phyloP scores from a whole-genome alignment of 2,329 filamentous ascomycete species.

The Aspergillus sp. region DNA sequence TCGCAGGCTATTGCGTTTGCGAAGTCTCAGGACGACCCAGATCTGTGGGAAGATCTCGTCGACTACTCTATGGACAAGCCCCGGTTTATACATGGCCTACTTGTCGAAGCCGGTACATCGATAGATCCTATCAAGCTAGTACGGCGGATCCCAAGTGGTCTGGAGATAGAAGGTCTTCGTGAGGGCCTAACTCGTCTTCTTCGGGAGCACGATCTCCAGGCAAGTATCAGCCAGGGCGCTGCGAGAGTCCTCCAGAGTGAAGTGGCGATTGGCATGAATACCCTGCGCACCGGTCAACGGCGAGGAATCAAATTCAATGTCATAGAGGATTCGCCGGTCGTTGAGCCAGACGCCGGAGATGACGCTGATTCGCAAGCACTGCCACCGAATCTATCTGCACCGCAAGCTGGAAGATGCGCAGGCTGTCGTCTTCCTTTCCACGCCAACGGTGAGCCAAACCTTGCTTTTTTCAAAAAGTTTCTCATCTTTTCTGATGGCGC shows the following conservation, averaged over 20 bases:
- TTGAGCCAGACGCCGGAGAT: conserved; percentile 19
- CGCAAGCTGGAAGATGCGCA: conserved; percentile 40
- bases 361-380: conserved; percentile 21
- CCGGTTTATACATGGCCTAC: conserved; percentile 84
- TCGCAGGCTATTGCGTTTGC: conserved; percentile 92
- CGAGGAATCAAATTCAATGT: conserved; percentile 91
- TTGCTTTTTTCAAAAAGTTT: neutral
- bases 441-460: conserved; percentile 39
- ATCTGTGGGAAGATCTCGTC: conserved; percentile 92
- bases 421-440: conserved; percentile 45
- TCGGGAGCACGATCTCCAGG: conserved; percentile 93
- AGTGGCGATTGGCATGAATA: conserved; percentile 81
- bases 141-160: conserved; percentile 84
- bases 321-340: conserved; percentile 33
- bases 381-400: conserved; percentile 6
- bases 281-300: conserved; percentile 76
- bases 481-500: neutral
- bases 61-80: conserved; percentile 98
- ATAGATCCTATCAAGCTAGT: conserved; percentile 93
- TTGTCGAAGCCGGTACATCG: conserved; percentile 91
- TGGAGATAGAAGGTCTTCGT: conserved; percentile 88
- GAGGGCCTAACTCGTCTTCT: conserved; percentile 90
- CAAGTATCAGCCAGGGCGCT: conserved; percentile 87
- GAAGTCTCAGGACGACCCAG: conserved; percentile 87
- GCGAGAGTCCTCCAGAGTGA: conserved; percentile 85